phyloP scores from a whole-genome alignment of 768 basidiomycete species.

The Termitomyces heimii region DNA sequence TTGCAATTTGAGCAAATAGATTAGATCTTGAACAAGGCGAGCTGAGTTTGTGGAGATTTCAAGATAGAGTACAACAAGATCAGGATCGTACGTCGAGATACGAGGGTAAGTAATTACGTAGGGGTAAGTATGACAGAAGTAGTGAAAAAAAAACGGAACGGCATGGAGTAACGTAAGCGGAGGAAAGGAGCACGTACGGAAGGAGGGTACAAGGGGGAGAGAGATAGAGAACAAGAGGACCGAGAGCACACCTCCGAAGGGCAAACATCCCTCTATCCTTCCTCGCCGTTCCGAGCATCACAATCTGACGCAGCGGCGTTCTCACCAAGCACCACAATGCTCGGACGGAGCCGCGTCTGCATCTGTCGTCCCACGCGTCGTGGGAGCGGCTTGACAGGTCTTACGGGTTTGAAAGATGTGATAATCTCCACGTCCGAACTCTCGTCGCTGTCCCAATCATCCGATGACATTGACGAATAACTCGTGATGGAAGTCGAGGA shows the following conservation, averaged over 20 bases:
- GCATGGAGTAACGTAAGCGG: background rate
- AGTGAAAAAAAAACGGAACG: background rate
- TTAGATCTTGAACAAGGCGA: background rate
- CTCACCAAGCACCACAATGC: background rate
- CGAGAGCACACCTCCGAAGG: background rate
- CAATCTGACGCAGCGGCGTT: background rate
- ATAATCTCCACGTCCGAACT: conserved; percentile 32
- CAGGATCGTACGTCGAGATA: background rate
- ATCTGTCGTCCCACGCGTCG: background rate
- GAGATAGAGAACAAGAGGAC: background rate
- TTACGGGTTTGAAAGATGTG: conserved; percentile 31
- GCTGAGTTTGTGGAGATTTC: background rate
- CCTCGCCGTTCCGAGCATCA: background rate
- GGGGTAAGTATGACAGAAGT: background rate
- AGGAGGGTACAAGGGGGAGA: background rate
- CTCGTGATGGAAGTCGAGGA: conserved; percentile 13
- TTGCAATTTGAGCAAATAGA: background rate
- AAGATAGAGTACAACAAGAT: background rate
- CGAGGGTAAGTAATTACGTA: background rate
- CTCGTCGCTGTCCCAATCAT: conserved; percentile 25
- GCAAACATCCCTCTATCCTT: background rate
- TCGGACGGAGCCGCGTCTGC: background rate
- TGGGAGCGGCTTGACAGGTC: conserved; percentile 11
- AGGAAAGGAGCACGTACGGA: background rate
- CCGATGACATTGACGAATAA: conserved; percentile 14